Base-by-base conservation (phyloP, 2,329 filamentous ascomycete genomes). In the Sclerotinia nivalis region DNA sequence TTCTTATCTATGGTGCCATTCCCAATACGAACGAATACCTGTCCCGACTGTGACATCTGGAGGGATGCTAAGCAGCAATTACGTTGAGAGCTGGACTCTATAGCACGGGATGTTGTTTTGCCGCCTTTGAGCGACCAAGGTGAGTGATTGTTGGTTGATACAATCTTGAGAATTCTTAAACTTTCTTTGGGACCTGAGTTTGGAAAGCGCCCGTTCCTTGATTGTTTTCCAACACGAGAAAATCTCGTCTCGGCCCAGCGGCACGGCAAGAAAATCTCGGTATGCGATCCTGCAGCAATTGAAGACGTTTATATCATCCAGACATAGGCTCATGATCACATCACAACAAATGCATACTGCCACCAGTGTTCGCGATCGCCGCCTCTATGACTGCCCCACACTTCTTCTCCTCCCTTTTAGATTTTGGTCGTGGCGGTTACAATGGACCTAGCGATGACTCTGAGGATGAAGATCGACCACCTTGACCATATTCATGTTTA, bases 381-480 rank as follows among this genome's bases (percentile, higher is more conserved):
- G 7, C 37, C 34, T 59, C 34, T 1, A 59, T 40, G 22, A 40
- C 22, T 18, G 13, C 15, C 22, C 8, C 34, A 5, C 22, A 25
- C 56, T 43, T 59, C 56, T 40, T 10, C n/a, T 13, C 34, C 5
- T 3, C 4, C 56, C 22, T 37, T 59, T 18, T 18, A 13, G n/a
- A 59, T 22, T 40, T 25, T 59, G 34, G 56, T 15, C 56, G 34
- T 59, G 56, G 56, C 12, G 56, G 56, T 40, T 59, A 59, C 56
- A 59, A 59, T 25, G 56, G 34, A 43, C 34, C 56, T 18, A 59
- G n/a, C 15, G 56, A 59, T 40, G 56, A 59, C 8, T n/a, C 34
- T 25, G 56, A 59, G 56, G 56, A 43, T 10, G 56, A 59, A 40
- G 37, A n/a, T 15, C 34, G 22, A 59, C 13, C 13, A 25, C 9